Evolutionary conservation across 257 asterid genomes (phyloP).

Genomic region (Hygrophila difformis): DNA sequence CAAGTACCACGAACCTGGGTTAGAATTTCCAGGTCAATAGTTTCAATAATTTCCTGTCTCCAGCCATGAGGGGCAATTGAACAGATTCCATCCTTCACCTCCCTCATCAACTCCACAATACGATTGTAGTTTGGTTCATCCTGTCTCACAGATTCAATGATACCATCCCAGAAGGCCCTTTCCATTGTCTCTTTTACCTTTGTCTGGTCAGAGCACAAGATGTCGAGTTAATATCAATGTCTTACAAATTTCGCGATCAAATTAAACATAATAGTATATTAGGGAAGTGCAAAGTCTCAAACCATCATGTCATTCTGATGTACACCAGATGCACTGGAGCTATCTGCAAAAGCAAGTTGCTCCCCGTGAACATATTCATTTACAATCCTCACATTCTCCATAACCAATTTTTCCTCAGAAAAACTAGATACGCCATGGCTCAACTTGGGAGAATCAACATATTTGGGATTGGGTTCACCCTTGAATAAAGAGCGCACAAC

Average conservation of each 20-base stretch:
- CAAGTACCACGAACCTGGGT: conserved; percentile 47
- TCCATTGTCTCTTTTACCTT: conserved; percentile 66
- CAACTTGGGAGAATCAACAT: conserved; percentile 23
- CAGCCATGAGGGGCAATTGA: conserved; percentile 75
- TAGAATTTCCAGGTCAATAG: conserved; percentile 70
- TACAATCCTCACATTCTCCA: conserved; percentile 74
- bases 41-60: conserved; percentile 69
- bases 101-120: conserved; percentile 67
- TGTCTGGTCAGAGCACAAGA: conserved; percentile 29
- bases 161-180: conserved; percentile 93
- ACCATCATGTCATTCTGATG: conserved; percentile 40
- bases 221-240: not conserved
- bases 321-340: conserved; percentile 25
- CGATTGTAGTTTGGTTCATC: conserved; percentile 49
- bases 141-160: conserved; percentile 63
- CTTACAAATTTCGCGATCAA: no score
- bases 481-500: conserved; percentile 63
- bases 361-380: conserved; percentile 85
- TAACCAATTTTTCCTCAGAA: conserved; percentile 36
- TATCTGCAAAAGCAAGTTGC: conserved; percentile 34
- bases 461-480: conserved; percentile 25
- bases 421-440: conserved; percentile 14
- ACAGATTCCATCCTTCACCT: conserved; percentile 78
- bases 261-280: no score
- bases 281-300: conserved; percentile 12